These are phyloP conservation scores for Shiraia sp. DNA, from an alignment of 2,329 filamentous ascomycete genomes.

Conservation along the genomic window DNA sequence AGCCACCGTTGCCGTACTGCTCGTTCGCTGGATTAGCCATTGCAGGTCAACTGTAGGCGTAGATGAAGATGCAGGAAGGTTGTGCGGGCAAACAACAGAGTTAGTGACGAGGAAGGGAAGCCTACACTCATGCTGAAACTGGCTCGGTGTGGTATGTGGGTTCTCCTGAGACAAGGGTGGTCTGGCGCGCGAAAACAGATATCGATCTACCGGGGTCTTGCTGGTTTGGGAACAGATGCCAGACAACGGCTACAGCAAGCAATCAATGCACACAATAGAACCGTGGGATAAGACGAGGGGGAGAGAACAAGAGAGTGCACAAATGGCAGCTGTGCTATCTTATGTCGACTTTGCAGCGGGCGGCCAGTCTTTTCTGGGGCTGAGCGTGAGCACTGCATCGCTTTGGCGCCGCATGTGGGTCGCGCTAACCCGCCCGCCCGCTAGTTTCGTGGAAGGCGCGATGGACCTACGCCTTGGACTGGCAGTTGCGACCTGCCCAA, in stretches of 20 bases:
- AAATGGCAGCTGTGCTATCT: too few species aligned
- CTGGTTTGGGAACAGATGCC: background rate
- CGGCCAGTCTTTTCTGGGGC: constrained; percentile 15
- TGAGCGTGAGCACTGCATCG: constrained; percentile 11
- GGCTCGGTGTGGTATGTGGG: constrained; percentile 35
- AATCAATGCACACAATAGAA: background rate
- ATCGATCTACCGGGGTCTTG: constrained; percentile 7
- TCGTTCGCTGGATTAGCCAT: constrained; percentile 28
- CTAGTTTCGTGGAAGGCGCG: constrained; percentile 7
- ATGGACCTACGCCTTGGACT: too few species aligned
- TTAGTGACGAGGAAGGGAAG: constrained; percentile 8
- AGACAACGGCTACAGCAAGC: background rate
- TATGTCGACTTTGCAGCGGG: constrained; percentile 14
- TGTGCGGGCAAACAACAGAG: constrained; percentile 34
- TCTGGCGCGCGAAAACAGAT: constrained; percentile 14
- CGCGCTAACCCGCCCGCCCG: constrained; percentile 1
- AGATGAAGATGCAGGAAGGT: constrained; percentile 9
- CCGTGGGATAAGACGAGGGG: constrained; percentile 10
- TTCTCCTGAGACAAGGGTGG: constrained; percentile 42
- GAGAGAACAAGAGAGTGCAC: constrained; percentile 8
- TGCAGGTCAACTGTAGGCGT: constrained; percentile 5
- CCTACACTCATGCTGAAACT: constrained; percentile 48
- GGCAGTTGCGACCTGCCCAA: constrained; percentile 9
- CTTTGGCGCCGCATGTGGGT: constrained; percentile 4
- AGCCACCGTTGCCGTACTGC: constrained; percentile 48